Evolutionary conservation across 2,329 filamentous ascomycete genomes (phyloP).

Genomic region (Paecilomyces fulvus): DNA sequence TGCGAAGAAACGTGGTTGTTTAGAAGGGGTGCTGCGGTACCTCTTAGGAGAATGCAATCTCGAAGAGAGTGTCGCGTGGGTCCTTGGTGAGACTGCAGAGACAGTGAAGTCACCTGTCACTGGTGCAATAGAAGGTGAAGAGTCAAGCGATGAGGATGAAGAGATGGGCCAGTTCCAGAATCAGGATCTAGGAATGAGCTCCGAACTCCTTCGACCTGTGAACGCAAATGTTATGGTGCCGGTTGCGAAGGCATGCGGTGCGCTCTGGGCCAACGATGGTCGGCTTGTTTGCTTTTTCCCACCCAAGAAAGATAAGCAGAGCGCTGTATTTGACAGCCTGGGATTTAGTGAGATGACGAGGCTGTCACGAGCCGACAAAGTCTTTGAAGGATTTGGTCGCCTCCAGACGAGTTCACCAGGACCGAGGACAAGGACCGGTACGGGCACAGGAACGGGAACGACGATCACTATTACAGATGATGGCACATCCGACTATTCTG

Average conservation of each 20-base stretch:
- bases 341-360: conserved; percentile 42
- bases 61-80: conserved; percentile 47
- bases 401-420: conserved; percentile 45
- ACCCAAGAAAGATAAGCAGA: conserved; percentile 42
- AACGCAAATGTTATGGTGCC: conserved; percentile 59
- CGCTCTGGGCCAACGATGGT: conserved; percentile 49
- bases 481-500: conserved; percentile 37
- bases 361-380: conserved; percentile 40
- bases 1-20: conserved; percentile 44
- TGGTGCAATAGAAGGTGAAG: conserved; percentile 52
- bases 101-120: conserved; percentile 36
- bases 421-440: conserved; percentile 40
- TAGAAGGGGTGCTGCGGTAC: conserved; percentile 56
- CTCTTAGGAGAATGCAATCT: conserved; percentile 51
- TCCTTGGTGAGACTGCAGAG: conserved; percentile 50
- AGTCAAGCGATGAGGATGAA: conserved; percentile 77
- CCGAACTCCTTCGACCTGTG: conserved; percentile 44
- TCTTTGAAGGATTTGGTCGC: conserved; percentile 58
- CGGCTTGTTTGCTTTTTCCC: conserved; percentile 52
- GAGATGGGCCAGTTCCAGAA: conserved; percentile 35
- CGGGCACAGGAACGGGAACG: conserved; percentile 26
- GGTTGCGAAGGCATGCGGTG: conserved; percentile 51
- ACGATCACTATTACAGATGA: conserved; percentile 37
- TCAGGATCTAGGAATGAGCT: conserved; percentile 40
- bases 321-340: conserved; percentile 40